These are phyloP conservation scores for Lodderomyces parapsilosis DNA, from an alignment of 1,139 yeast genomes.

Conservation along the genomic window DNA sequence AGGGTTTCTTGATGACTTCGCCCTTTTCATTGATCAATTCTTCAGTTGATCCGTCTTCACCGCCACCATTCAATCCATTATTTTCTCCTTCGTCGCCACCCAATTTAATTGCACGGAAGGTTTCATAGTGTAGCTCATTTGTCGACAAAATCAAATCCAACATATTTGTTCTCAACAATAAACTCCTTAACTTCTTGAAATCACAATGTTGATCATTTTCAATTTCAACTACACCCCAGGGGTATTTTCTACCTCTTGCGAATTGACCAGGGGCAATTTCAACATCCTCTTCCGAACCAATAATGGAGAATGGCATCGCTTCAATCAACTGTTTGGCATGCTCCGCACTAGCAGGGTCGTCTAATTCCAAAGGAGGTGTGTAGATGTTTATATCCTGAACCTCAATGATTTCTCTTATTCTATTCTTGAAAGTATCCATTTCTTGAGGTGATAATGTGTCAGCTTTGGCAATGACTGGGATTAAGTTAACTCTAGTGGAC, in stretches of 20 bases:
- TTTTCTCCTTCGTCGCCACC: conserved; percentile 53
- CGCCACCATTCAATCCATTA: conserved; percentile 15
- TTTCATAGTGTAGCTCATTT: conserved; percentile 90
- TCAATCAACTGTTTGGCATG: conserved; percentile 83
- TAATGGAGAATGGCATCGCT: conserved; percentile 90
- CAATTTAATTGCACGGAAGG: conserved; percentile 80
- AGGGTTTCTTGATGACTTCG: conserved; percentile 31
- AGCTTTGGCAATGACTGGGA: conserved; percentile 93
- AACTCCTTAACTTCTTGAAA: conserved; percentile 85
- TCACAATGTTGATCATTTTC: conserved; percentile 96
- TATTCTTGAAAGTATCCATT: conserved; percentile 74
- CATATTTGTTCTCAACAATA: conserved; percentile 89
- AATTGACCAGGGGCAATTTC: conserved; percentile 73
- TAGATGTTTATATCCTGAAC: conserved; percentile 90
- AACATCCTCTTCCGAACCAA: conserved; percentile 87
- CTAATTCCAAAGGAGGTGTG: conserved; percentile 79
- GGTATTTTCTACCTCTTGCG: conserved; percentile 89
- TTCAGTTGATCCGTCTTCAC: conserved; percentile 25
- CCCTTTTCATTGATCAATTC: conserved; percentile 36
- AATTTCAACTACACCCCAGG: conserved; percentile 97
- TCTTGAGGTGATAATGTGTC: conserved; percentile 88
- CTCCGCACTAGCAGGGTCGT: conserved; percentile 73
- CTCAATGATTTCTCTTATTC: conserved; percentile 87
- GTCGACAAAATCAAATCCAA: conserved; percentile 85
- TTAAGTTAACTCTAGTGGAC: conserved; percentile 84